phyloP scores from a whole-genome alignment of 2,329 filamentous ascomycete genomes.

The Talaromyces sp. region DNA sequence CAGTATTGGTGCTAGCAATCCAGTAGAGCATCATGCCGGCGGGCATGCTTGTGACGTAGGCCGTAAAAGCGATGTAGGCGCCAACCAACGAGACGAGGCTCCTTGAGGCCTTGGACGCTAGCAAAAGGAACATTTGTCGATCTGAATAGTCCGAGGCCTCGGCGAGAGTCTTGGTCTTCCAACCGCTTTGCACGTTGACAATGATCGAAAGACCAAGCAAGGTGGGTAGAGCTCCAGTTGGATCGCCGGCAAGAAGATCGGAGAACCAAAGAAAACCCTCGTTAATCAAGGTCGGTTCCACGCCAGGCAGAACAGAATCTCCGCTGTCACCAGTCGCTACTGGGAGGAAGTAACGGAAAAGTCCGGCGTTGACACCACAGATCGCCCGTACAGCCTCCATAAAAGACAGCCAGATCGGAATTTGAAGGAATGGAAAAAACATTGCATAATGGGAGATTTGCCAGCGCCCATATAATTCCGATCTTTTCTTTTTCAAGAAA shows the following conservation, averaged over 20 bases:
- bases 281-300: constrained; percentile 47
- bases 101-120: constrained; percentile 23
- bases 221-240: constrained; percentile 46
- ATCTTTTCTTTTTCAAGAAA: constrained; percentile 19
- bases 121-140: constrained; percentile 19
- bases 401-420: constrained; percentile 43
- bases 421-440: constrained; percentile 31
- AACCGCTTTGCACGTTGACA: constrained; percentile 38
- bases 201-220: constrained; percentile 46
- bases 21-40: constrained; percentile 46
- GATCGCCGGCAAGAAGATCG: constrained; percentile 51
- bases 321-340: constrained; percentile 15
- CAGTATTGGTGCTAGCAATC: constrained; percentile 42
- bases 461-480: constrained; percentile 29
- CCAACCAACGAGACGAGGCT: constrained; percentile 30
- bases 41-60: constrained; percentile 33
- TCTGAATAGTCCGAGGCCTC: constrained; percentile 23
- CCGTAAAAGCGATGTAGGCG: constrained; percentile 31
- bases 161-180: constrained; percentile 17
- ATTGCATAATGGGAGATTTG: constrained; percentile 29
- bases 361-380: constrained; percentile 38
- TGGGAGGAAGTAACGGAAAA: constrained; percentile 35
- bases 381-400: constrained; percentile 47
- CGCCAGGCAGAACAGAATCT: constrained; percentile 16
- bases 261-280: constrained; percentile 60